These are phyloP conservation scores for Fusarium robinianum DNA, from an alignment of 2,329 filamentous ascomycete genomes.

Conservation along the genomic window DNA sequence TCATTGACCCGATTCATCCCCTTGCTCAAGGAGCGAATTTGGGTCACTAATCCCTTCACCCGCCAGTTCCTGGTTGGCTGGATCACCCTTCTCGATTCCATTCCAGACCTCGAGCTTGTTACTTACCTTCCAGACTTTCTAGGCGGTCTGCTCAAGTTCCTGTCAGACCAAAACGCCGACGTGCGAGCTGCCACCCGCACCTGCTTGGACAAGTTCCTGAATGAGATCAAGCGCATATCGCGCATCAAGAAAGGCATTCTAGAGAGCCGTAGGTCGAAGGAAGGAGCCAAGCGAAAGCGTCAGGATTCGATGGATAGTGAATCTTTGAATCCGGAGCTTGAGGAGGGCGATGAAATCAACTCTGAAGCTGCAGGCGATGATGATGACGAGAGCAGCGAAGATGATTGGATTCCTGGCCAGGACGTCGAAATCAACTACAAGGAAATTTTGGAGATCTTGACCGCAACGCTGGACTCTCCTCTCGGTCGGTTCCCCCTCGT, in stretches of 20 bases:
- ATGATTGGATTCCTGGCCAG: slow-evolving; percentile 96
- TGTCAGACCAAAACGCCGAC: slow-evolving; percentile 88
- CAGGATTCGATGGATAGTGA: slow-evolving; percentile 71
- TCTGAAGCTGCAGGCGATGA: slow-evolving; percentile 62
- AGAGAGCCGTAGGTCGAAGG: slow-evolving; percentile 76
- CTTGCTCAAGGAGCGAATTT: slow-evolving; percentile 89
- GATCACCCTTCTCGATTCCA: slow-evolving; percentile 93
- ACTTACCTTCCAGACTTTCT: slow-evolving; percentile 91
- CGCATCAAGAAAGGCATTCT: slow-evolving; percentile 89
- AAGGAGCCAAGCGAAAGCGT: slow-evolving; percentile 69
- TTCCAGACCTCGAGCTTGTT: slow-evolving; percentile 93
- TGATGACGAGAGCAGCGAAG: slow-evolving; percentile 69
- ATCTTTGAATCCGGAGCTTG: slow-evolving; percentile 61
- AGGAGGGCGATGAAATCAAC: slow-evolving; percentile 64
- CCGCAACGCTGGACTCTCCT: slow-evolving; percentile 83
- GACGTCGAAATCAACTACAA: slow-evolving; percentile 94
- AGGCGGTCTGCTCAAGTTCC: slow-evolving; percentile 84
- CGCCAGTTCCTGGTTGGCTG: slow-evolving; percentile 94
- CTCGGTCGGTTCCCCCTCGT: slow-evolving; percentile 58
- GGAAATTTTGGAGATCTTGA: slow-evolving; percentile 88
- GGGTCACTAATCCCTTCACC: slow-evolving; percentile 92
- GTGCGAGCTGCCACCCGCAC: slow-evolving; percentile 93
- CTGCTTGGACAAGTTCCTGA: slow-evolving; percentile 86
- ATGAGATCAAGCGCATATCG: slow-evolving; percentile 93
- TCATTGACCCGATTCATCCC: slow-evolving; percentile 91